Evolutionary conservation across 2,329 filamentous ascomycete species (phyloP), one percentile per base, ranked within the genome.

Genomic region (Colletotrichum ledebouriae): DNA sequence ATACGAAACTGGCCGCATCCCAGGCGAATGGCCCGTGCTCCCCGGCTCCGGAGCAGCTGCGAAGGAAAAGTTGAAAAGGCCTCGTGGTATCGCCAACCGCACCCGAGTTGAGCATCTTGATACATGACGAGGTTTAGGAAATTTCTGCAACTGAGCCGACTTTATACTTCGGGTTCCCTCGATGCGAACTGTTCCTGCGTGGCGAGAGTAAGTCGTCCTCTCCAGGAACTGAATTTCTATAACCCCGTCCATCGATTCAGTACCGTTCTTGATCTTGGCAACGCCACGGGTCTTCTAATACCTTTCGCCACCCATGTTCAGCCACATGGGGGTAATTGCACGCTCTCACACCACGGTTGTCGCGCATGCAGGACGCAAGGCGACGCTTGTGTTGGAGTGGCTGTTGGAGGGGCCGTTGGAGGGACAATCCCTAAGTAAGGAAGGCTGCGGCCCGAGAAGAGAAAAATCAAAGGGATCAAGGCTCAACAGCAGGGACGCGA

Each of bases 1-100:
- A 66, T 69, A 56, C 66, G 66, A 69, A 66, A 69, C 66, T 66
- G 47, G 20, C 33, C 52, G 49, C 34, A 66, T 66, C 60, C 60
- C 53, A 59, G 41, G 5, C 41, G 34, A 12, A 2, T 69, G 66
- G 34, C 34, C 66, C 56, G 55, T 66, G 66, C 62, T 2, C 55
- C 39, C 25, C 61, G 61, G 66, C 55, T 47, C 49, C 53, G 61
- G 49, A 53, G 55, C 17, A 47, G 39, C 39, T 41, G 53, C 37
- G 25, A 12, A 15, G 22, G 50, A 61, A 61, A 52, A 37, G 59
- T 52, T 53, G 39, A 39, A 56, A 34, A 12, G 17, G 42, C 37
- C 20, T 39, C 39, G 39, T 39, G 46, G 39, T 12, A 58, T 59
- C 13, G 15, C 47, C 55, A 9, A 55, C 66, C 66, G 66, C 41